Percentiles rank a stretch among this genome's conserved stretches.
Evolutionary conservation across 2,329 filamentous ascomycete genomes (phyloP).

Genomic region (Bipolaris oryzae): DNA sequence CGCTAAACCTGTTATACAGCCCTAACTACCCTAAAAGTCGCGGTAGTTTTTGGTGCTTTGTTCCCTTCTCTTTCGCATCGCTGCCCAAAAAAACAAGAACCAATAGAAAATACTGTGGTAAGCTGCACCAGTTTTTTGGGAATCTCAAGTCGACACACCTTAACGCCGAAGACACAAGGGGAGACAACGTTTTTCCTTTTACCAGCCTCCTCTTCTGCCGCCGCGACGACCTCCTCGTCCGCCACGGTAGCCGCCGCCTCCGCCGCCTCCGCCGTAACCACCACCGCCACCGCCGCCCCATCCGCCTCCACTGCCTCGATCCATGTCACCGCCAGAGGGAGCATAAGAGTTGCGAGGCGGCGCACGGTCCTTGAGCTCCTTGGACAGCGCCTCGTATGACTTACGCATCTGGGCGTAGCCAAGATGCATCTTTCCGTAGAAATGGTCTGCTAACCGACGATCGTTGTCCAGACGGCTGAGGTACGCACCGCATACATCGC

Average conservation of each 20-base stretch:
- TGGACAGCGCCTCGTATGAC: conserved; percentile 83
- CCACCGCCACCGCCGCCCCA: conserved; percentile 28
- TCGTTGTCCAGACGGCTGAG: conserved; percentile 93
- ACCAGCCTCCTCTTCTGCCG: conserved; percentile 40
- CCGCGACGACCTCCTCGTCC: conserved; percentile 26
- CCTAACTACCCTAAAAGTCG: conserved; percentile 18
- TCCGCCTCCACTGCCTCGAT: conserved; percentile 35
- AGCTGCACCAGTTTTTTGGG: conserved; percentile 37
- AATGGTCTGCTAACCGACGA: conserved; percentile 90
- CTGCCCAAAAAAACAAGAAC: too few relatives aligned
- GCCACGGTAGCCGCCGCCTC: conserved; percentile 36
- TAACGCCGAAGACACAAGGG: conserved; percentile 35
- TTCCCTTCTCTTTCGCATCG: conserved; percentile 16
- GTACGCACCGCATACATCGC: conserved; percentile 97
- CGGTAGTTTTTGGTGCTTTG: conserved; percentile 14
- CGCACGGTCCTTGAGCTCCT: conserved; percentile 78
- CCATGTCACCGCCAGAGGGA: conserved; percentile 30
- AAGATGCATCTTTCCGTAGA: conserved; percentile 99
- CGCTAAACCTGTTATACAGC: conserved; percentile 34
- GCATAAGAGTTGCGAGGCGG: conserved; percentile 57
- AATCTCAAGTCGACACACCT: conserved; percentile 45
- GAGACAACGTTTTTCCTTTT: conserved; percentile 11
- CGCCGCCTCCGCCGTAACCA: conserved; percentile 21
- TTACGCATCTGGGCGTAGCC: conserved; percentile 98
- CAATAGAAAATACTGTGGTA: conserved; percentile 33